phyloP scores from a whole-genome alignment of 179 eudicot genomes.

The Corrigiola litoralis region DNA sequence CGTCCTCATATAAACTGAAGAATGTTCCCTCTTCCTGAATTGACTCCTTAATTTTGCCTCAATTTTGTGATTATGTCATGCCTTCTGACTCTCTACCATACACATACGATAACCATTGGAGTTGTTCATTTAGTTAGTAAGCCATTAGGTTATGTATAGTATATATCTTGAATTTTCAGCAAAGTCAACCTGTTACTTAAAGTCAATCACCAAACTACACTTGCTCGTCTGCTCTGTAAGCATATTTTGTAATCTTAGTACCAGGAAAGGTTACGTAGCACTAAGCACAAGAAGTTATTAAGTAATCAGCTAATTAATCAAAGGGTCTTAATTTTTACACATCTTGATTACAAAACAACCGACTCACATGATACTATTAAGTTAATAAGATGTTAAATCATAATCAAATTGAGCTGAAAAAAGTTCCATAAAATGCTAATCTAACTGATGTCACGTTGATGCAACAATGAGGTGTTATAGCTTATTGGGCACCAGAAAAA shows the following conservation, averaged over 20 bases:
- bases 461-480: conserved; percentile 7
- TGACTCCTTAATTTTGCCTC: conserved; percentile 17
- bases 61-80: conserved; percentile 16
- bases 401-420: too few species aligned
- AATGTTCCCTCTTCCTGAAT: conserved; percentile 30
- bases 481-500: too few species aligned
- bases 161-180: not conserved
- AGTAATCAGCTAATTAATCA: too few species aligned
- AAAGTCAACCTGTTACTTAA: conserved; percentile 9
- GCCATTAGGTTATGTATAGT: not conserved
- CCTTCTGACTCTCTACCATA: conserved; percentile 25
- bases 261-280: not conserved
- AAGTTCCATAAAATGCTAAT: not conserved
- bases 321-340: too few species aligned
- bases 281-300: not conserved
- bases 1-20: conserved; percentile 24
- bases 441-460: not conserved
- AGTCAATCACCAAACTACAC: conserved; percentile 19
- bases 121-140: conserved; percentile 12
- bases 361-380: too few species aligned
- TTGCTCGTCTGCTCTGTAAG: not conserved
- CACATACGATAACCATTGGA: conserved; percentile 13
- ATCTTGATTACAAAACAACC: too few species aligned
- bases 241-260: not conserved
- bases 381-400: too few species aligned